Percentiles rank a stretch among this genome's conserved stretches.
phyloP scores from a whole-genome alignment of 2,329 filamentous ascomycete genomes.

The Talaromyces sp. region DNA sequence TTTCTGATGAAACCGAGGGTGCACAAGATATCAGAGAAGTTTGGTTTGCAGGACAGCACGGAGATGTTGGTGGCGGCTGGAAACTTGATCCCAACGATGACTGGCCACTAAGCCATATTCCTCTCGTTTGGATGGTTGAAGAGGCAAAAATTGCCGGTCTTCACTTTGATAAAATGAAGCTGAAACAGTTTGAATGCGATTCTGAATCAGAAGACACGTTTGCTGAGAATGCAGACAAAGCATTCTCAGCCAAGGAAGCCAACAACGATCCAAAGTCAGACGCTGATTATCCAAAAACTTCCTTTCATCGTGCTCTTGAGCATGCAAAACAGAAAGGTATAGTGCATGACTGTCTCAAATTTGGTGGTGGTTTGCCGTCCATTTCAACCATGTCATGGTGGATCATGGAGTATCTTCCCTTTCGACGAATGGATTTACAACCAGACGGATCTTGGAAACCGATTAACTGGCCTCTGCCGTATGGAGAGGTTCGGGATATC shows the following conservation, averaged over 20 bases:
- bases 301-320: conserved; percentile 43
- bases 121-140: neutral
- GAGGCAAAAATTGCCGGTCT: neutral
- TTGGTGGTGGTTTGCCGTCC: conserved; percentile 48
- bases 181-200: neutral
- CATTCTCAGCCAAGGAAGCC: neutral
- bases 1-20: conserved; percentile 24
- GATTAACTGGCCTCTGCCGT: conserved; percentile 67
- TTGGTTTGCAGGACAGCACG: conserved; percentile 65
- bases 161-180: neutral
- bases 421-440: conserved; percentile 67
- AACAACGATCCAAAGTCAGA: neutral
- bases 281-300: conserved; percentile 47
- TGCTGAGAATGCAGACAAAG: neutral
- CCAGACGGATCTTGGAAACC: conserved; percentile 53
- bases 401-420: conserved; percentile 69
- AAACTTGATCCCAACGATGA: conserved; percentile 45
- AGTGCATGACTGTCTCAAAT: conserved; percentile 63
- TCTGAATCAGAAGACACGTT: neutral
- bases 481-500: conserved; percentile 66
- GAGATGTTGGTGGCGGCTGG: conserved; percentile 72
- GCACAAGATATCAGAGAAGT: conserved; percentile 63
- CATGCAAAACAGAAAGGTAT: conserved; percentile 26
- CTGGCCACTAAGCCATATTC: conserved; percentile 47
- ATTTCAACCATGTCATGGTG: conserved; percentile 59